Evolutionary conservation across 805 yeast species (phyloP).

Genomic region (Candida parachauliodes): DNA sequence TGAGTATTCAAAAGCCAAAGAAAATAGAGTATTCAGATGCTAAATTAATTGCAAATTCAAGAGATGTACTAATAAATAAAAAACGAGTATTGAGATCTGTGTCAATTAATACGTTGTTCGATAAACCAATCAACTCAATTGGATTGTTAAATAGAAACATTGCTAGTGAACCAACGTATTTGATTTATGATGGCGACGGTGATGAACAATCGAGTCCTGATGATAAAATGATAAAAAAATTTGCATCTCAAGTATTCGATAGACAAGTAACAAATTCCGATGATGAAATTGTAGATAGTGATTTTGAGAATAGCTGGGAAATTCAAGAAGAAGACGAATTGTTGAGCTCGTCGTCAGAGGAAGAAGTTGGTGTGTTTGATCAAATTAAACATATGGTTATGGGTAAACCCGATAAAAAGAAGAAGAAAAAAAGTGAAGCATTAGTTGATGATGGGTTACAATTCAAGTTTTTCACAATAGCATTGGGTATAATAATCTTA

Average conservation of each 20-base stretch:
- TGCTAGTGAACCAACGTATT: conserved; percentile 2
- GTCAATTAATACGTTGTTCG: conserved; percentile 22
- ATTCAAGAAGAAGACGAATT: conserved; percentile 13
- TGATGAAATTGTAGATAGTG: conserved; percentile 4
- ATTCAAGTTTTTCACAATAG: conserved; percentile 40
- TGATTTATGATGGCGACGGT: conserved; percentile 11
- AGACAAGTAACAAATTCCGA: conserved; percentile 4
- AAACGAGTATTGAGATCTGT: conserved; percentile 41
- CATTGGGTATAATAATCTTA: conserved; percentile 39
- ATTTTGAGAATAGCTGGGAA: conserved; percentile 7
- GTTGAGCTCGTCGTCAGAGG: conserved; percentile 6
- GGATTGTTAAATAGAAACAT: not conserved
- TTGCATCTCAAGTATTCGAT: conserved; percentile 32
- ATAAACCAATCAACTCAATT: conserved; percentile 1
- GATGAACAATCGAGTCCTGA: conserved; percentile 14
- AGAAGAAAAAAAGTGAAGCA: conserved; percentile 14
- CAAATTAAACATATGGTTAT: conserved; percentile 33
- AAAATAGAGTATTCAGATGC: conserved; percentile 50
- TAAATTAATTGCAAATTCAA: conserved; percentile 46
- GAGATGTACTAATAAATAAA: conserved; percentile 41
- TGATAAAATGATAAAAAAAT: conserved; percentile 26
- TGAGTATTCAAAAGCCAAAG: conserved; percentile 10
- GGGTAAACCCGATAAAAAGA: conserved; percentile 17
- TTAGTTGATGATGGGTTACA: conserved; percentile 39
- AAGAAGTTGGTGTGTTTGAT: conserved; percentile 28